Base-by-base conservation (phyloP, 345 rosid genomes). In the Pistacia atlantica region DNA sequence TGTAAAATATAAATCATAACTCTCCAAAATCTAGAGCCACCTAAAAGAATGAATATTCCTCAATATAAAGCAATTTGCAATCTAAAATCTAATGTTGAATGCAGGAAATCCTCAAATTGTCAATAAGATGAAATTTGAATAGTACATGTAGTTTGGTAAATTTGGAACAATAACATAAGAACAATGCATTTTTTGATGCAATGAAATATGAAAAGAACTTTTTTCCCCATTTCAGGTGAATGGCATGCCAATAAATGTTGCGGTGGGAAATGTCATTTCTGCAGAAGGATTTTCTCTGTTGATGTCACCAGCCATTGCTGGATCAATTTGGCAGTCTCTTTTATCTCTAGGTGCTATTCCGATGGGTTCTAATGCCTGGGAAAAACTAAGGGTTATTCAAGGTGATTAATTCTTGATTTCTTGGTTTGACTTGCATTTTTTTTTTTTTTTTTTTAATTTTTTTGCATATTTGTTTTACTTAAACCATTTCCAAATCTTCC, bases 311-410 rank as follows among this genome's bases (percentile, higher is more conserved):
- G 92, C 89, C 8, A 84, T 86, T 76, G 97, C 97, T 28, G 84
- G 78, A 77, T 84, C 92, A 46, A 82, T 94, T 59, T 92, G 97
- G 98, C 84, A 91, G 75, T 80, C 83, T 28, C 91, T 94, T 79
- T 76, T 92, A 82, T 87, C 97, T 73, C 79, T 84, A 61, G 98
- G 93, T 80, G 95, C 93, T 59, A 65, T 83, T 79, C 97, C 97
- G 38, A 91, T 94, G 97, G 98, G 98, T 65, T 89, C 90, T 71
- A 88, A 86, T 74, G 97, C 95, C 67, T 92, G 94, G 98, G 98
- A 94, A 84, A 90, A 89, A 78, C 90, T 94, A 70, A 91, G 98
- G 84, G 84, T 89, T 78, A 77, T 82, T 64, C 90, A 75, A 92
- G 98, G 98, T 90, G 79, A 64, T 56, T 69, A 75, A 42, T 55